Base-by-base conservation (phyloP, 139 green algal species). In the Closterium sp. region DNA sequence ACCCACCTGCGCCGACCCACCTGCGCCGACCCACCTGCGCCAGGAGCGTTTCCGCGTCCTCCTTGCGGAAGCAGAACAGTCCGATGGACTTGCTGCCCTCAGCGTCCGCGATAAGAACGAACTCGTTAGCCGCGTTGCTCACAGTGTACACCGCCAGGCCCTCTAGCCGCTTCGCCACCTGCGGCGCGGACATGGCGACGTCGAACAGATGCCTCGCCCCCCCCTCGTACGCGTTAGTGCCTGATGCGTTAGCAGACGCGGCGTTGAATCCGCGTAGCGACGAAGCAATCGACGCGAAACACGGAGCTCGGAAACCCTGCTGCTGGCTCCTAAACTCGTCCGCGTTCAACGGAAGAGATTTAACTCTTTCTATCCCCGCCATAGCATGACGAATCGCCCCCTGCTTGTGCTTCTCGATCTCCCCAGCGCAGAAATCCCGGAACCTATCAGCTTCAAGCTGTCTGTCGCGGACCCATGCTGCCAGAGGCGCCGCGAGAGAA, bases 61-160 rank as follows among this genome's bases (percentile, higher is more conserved):
- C 89, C 91, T 94, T 31, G n/a, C 91, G 38, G 89, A 94, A 94
- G 88, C 91, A 94, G 31, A 94, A 94, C 19, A 94, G 85, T 3
- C 91, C 91, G 27, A 94, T 22, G 9, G 91, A 94, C 50, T 94
- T 94, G 31, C 85, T 93, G 88, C 31, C 70, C 88, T 93, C 32
- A 88, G 90, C 17, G 19, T 94, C 91, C 19, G 88, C n/a, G 9
- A 94, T 87, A 22, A 94, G 91, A 19, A 94, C 91, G 89, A 94
- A 94, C 91, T 94, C 91, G 31, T 94, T 94, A 27, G 29, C 90
- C 13, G 31, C 70, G 86, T 94, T 94, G 91, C 88, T 93, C 42
- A 94, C 91, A 11, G 91, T 94, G 31, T 94, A 94, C 79, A 94
- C 91, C 50, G 89, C 27, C 13, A 94, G 17, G 24, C 91, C 91